Conservation (phyloP, 495 filamentous ascomycete genomes). For the Polyplosphaeria fusca region DNA sequence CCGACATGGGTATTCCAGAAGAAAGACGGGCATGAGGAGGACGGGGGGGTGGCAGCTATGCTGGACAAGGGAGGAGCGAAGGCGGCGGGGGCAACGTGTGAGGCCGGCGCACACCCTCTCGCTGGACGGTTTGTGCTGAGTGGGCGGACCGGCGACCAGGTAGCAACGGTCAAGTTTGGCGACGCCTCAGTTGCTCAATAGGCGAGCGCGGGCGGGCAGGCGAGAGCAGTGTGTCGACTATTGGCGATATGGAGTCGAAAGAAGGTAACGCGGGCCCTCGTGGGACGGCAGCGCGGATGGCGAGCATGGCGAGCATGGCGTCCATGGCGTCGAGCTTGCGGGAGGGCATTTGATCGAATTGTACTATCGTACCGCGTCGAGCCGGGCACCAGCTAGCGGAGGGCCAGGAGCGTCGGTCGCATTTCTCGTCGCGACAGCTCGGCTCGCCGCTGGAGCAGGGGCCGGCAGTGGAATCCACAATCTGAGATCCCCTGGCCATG, state of each 20-base stretch:
- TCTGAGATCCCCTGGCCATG: too few species aligned
- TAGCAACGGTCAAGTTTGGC: slow-evolving; percentile 9
- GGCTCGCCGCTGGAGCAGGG: too few species aligned
- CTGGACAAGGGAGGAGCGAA: background rate
- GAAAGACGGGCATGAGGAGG: background rate
- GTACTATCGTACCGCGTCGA: too few species aligned
- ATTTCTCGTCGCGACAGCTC: too few species aligned
- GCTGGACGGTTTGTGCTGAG: background rate
- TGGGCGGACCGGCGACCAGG: background rate
- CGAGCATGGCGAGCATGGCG: too few species aligned
- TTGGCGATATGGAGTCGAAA: slow-evolving; percentile 7
- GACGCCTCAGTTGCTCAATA: slow-evolving; percentile 12
- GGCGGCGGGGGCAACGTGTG: background rate
- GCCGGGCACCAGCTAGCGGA: too few species aligned
- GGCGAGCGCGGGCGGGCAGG: background rate
- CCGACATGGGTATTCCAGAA: slow-evolving; percentile 1
- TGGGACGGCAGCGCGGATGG: too few species aligned
- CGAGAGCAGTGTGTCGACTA: background rate
- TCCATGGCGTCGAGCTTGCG: too few species aligned
- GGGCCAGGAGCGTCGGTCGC: too few species aligned
- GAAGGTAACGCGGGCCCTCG: background rate
- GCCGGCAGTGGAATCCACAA: too few species aligned
- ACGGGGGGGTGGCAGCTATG: background rate
- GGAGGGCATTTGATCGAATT: too few species aligned
- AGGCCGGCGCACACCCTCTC: background rate